Base-by-base conservation (phyloP, 331 rosid species). In the Pyrus hybrid region DNA sequence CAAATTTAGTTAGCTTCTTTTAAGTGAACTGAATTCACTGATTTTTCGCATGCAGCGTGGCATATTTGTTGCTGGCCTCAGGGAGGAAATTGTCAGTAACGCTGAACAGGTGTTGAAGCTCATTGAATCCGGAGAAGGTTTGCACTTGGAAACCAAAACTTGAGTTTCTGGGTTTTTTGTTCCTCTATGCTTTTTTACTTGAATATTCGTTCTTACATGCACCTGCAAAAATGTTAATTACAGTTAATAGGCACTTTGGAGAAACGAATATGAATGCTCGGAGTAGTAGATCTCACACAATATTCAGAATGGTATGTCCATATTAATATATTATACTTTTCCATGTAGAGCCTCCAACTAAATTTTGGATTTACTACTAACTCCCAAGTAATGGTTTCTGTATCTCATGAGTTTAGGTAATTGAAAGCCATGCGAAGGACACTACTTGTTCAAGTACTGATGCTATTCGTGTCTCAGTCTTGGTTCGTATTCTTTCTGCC, bases 271-370 rank as follows among this genome's bases (percentile, higher is more conserved):
- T 94, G 93, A 94, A 94, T 76, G 91, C 75, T 45, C 86, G 94
- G 82, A 94, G 99, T 84, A 94, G 99, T 80, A 88, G 99, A 74
- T 94, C 99, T 7, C 99, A 90, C 86, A 94, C 96, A 73, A 90
- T 94, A 85, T 92, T 94, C 80, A 86, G 99, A 86, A 94, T 92
- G 99, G 99, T 94, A 68, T 37, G 83, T 78, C 73, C 57, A 67
- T 43, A 26, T 66, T 30, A 61, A 20, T 5, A 20, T 33, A 26
- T 68, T 71, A 20, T 8, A 11, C 17, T 73, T 21, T 76, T 8
- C 20, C 8, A 20, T 58, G 49, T 21, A 2, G 18, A 70, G 51
- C 41, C 41, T 79, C 8, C 56, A 32, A 6, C 53, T 7, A 61
- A 26, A 14, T 47, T 21, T 26, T 37, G 54, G 63, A 53, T 64